Base-by-base conservation (phyloP, 176 grass and related monocot genomes). In the Themeda triandra region DNA sequence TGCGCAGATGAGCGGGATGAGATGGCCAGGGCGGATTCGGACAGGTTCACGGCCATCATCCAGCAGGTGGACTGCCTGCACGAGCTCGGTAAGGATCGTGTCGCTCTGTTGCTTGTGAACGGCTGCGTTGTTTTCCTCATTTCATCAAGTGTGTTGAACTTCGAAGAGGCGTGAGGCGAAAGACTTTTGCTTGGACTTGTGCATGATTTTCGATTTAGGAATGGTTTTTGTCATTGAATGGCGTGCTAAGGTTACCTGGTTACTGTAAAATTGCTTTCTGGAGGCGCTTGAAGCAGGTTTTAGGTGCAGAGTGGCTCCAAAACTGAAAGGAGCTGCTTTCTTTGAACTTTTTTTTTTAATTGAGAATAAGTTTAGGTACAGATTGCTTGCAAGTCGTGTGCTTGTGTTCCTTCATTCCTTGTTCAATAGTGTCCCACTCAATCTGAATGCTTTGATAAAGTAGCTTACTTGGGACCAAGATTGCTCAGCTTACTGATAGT, bases 41-140 rank as follows among this genome's bases (percentile, higher is more conserved):
- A 85, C 33, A 97, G 79, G 79, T 94, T 97, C 68, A 39, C 90
- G 31, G 79, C 74, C 64, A 89, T 97, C 80, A 97, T 97, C 84
- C 87, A 84, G 66, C 84, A 94, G 81, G 90, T 97, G 33, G 95
- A 97, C 23, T 82, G 75, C 81, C 80, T 97, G 84, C 95, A 97
- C 87, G 86, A 97, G 72, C 82, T 71, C 8, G 95, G 95, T 94
- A 94, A 25, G 44, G 13, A 35, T 39, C 62, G n/a, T 63, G 31
- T 79, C 56, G 32, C 56, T 40, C 46, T 23, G 71, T 30, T 39
- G 53, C 30, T 58, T 77, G 35, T 30, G 18, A 42, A 7, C 7
- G 1, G 37, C 14, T 81, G 13, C 23, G 0, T 46, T 30, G 0
- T 66, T 18, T 66, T 54, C 8, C 24, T 9, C 1, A 6, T 77